Evolutionary conservation across 805 yeast genomes (phyloP).

Genomic region (Yarrowia sp.): DNA sequence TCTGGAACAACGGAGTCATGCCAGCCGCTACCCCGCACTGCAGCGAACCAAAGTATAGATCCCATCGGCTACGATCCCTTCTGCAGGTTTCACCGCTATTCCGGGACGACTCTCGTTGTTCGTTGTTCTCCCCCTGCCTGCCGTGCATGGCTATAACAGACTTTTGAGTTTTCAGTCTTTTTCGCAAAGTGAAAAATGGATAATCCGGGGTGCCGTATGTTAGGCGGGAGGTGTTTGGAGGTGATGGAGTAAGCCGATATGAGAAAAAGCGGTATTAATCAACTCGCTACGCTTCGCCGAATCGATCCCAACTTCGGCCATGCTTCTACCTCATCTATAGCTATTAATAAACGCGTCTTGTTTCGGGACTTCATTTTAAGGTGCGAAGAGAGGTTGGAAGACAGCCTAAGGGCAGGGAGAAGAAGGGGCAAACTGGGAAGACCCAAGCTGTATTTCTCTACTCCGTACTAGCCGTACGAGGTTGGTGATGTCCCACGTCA

Average conservation of each 20-base stretch:
- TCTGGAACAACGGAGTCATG: neutral
- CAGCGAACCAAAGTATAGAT: conserved; percentile 12
- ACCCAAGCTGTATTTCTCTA: neutral
- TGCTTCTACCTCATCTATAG: neutral
- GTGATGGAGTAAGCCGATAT: neutral
- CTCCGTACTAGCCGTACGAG: conserved; percentile 1
- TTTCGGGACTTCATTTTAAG: neutral
- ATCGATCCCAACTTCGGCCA: no score
- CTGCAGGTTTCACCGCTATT: conserved; percentile 37
- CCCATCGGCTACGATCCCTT: conserved; percentile 17
- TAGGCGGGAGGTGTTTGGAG: neutral
- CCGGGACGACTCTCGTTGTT: neutral
- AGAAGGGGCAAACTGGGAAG: neutral
- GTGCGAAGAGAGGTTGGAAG: conserved; percentile 18
- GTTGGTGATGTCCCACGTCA: neutral
- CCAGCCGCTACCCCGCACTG: conserved; percentile 18
- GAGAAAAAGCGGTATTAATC: neutral
- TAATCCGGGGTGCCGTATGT: conserved; percentile 29
- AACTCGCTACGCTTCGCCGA: neutral
- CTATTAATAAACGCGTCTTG: neutral
- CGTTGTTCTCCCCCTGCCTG: conserved; percentile 28
- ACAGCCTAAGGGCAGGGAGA: conserved; percentile 10
- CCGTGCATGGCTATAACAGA: conserved; percentile 1
- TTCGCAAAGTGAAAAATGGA: conserved; percentile 19
- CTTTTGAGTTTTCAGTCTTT: neutral